Conservation (phyloP, 305 asterid genomes). For the Withania somnifera region DNA sequence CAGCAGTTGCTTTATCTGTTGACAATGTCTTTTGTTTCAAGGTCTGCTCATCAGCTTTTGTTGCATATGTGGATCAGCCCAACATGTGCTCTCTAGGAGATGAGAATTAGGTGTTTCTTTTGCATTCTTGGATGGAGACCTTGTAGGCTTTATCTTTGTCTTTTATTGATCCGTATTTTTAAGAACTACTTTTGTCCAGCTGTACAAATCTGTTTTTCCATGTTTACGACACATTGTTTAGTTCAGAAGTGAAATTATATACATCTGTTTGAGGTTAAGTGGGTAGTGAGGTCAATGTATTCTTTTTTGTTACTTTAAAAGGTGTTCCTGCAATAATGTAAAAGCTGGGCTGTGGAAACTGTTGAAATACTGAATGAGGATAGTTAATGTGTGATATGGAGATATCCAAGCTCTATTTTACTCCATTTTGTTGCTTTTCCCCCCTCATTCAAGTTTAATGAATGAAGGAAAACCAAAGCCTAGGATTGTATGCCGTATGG, state of each 20-base stretch:
- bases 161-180: neutral
- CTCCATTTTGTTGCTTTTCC: neutral
- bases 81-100: neutral
- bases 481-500: neutral
- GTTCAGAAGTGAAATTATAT: neutral
- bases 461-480: neutral
- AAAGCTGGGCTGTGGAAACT: neutral
- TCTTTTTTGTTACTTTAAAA: neutral
- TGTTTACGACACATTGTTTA: neutral
- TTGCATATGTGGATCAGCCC: conserved; percentile 3
- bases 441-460: neutral
- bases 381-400: neutral
- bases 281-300: neutral
- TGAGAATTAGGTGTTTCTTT: neutral
- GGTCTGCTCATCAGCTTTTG: conserved; percentile 34
- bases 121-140: neutral
- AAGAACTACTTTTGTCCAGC: neutral
- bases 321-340: neutral
- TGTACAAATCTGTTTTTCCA: neutral
- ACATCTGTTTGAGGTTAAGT: neutral
- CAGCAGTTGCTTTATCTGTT: conserved; percentile 85
- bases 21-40: conserved; percentile 92
- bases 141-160: neutral
- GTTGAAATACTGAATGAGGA: neutral
- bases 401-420: neutral